Evolutionary conservation across 345 rosid species (phyloP).

Genomic region (Syzygium aqueum): DNA sequence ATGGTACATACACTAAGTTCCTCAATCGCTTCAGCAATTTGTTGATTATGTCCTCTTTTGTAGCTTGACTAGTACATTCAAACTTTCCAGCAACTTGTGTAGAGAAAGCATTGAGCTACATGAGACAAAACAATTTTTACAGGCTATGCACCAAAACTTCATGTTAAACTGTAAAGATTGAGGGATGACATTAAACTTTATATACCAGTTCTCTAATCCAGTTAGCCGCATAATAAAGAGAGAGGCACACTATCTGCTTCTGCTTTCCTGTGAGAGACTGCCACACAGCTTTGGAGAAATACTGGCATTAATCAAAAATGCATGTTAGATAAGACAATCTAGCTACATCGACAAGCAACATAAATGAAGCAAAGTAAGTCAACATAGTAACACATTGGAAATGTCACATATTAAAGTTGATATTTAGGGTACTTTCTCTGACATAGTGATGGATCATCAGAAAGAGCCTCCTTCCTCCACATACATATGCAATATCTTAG

Average conservation of each 20-base stretch:
- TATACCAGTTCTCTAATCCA: constrained; percentile 81
- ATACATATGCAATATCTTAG: not conserved
- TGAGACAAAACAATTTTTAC: constrained; percentile 2
- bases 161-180: not conserved
- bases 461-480: not conserved
- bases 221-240: constrained; percentile 63
- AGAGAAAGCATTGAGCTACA: constrained; percentile 77
- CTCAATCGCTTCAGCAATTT: constrained; percentile 65
- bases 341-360: not conserved
- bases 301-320: constrained; percentile 34
- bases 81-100: constrained; percentile 51
- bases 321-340: constrained; percentile 13
- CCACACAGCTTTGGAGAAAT: constrained; percentile 46
- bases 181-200: constrained; percentile 5
- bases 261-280: constrained; percentile 51
- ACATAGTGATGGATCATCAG: not conserved
- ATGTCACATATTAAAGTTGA: not conserved
- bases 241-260: constrained; percentile 50
- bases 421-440: not conserved
- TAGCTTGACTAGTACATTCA: constrained; percentile 47
- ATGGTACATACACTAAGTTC: constrained; percentile 57
- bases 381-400: not conserved
- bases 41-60: constrained; percentile 45
- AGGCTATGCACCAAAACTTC: not conserved
- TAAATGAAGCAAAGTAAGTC: not conserved